phyloP scores from a whole-genome alignment of 352 stramenopile species.

The Blastocystis sp. region DNA sequence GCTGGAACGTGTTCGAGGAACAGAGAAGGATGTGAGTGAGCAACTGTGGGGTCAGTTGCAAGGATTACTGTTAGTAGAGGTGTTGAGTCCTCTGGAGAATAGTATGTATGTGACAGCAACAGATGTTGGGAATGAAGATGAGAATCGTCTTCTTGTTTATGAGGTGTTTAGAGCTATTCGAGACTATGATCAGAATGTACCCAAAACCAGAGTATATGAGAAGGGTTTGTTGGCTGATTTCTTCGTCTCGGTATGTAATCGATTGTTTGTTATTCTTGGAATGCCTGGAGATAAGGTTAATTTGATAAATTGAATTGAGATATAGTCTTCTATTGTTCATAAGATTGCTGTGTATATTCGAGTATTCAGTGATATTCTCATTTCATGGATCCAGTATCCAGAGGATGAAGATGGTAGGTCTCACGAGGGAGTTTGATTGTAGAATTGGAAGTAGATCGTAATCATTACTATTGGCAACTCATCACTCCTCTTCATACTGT shows the following conservation, averaged over 20 bases:
- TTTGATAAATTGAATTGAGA: background rate
- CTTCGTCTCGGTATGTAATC: slow-evolving; percentile 29
- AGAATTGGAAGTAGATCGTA: slow-evolving; percentile 16
- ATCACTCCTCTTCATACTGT: background rate
- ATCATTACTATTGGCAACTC: slow-evolving; percentile 60
- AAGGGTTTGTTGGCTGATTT: slow-evolving; percentile 37
- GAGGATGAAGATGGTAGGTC: slow-evolving; percentile 13
- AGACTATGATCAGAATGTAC: background rate
- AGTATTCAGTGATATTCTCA: background rate
- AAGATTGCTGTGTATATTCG: background rate
- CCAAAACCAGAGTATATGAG: background rate
- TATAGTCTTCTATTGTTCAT: background rate
- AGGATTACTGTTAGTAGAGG: background rate
- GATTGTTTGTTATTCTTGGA: slow-evolving; percentile 5
- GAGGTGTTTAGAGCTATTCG: slow-evolving; percentile 38
- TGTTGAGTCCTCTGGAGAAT: slow-evolving; percentile 45
- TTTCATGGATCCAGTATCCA: background rate
- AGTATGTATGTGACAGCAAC: slow-evolving; percentile 5
- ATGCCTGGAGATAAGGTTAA: slow-evolving; percentile 37
- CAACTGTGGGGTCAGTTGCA: slow-evolving; percentile 29
- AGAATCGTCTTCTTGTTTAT: background rate
- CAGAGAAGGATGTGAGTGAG: background rate
- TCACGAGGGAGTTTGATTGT: background rate
- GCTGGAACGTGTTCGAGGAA: background rate
- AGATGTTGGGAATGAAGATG: background rate